Percentiles rank a stretch among this genome's conserved stretches.
phyloP scores from a whole-genome alignment of 2,329 filamentous ascomycete genomes.

The Septoria linicola region DNA sequence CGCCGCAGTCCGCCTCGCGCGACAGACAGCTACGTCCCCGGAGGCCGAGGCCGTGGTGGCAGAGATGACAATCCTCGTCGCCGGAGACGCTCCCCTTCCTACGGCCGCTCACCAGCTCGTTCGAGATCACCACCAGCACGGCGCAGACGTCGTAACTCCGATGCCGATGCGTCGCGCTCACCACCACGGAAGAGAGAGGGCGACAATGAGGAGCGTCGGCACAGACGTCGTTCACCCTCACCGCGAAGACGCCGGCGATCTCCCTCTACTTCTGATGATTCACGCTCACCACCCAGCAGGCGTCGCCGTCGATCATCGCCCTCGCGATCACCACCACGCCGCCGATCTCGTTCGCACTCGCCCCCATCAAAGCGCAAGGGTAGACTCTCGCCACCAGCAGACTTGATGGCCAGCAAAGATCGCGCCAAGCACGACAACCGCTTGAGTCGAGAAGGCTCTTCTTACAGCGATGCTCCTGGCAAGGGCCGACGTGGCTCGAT shows the following conservation, averaged over 20 bases:
- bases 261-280: conserved; percentile 70
- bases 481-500: conserved; percentile 10
- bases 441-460: conserved; percentile 23
- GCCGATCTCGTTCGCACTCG: conserved; percentile 26
- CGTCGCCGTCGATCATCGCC: conserved; percentile 70
- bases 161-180: conserved; percentile 17
- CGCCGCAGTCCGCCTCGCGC: conserved; percentile 48
- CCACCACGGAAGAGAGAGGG: conserved; percentile 18
- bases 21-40: conserved; percentile 59
- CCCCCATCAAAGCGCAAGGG: conserved; percentile 31
- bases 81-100: conserved; percentile 34
- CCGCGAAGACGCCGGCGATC: conserved; percentile 38
- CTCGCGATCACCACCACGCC: conserved; percentile 19
- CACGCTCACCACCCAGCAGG: conserved; percentile 59
- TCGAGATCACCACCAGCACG: conserved; percentile 36
- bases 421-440: conserved; percentile 19
- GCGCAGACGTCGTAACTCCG: conserved; percentile 26
- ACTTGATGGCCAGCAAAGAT: conserved; percentile 24
- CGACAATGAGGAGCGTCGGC: conserved; percentile 13
- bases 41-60: conserved; percentile 39
- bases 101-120: conserved; percentile 27
- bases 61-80: conserved; percentile 39
- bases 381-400: conserved; percentile 18
- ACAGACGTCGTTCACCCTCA: conserved; percentile 31
- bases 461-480: conserved; percentile 10